phyloP scores from a whole-genome alignment of 257 asterid genomes.

The Ajuga chamaepitys region DNA sequence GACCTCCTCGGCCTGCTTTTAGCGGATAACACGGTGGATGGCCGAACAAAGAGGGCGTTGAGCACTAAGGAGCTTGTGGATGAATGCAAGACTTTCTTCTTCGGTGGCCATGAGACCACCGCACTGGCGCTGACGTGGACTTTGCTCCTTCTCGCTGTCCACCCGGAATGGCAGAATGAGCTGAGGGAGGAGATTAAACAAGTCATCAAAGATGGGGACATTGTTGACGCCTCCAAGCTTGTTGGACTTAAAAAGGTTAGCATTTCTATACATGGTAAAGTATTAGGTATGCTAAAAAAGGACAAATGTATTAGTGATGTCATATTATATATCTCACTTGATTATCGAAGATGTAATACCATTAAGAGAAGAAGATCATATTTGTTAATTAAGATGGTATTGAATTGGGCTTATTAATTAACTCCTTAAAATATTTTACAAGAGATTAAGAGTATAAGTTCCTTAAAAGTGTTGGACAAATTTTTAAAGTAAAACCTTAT shows the following conservation, averaged over 20 bases:
- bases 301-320: too few species aligned
- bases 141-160: constrained; percentile 50
- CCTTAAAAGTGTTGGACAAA: too few species aligned
- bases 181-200: constrained; percentile 60
- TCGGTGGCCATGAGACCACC: constrained; percentile 87
- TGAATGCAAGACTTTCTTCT: constrained; percentile 91
- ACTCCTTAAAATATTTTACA: too few species aligned
- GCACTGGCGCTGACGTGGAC: constrained; percentile 86
- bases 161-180: constrained; percentile 62
- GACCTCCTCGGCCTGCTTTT: constrained; percentile 64
- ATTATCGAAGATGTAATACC: too few species aligned
- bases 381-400: too few species aligned
- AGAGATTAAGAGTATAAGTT: too few species aligned
- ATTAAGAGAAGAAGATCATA: too few species aligned
- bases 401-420: too few species aligned
- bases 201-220: constrained; percentile 44
- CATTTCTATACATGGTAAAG: too few species aligned
- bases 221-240: constrained; percentile 46
- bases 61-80: constrained; percentile 64
- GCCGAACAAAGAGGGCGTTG: constrained; percentile 32
- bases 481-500: too few species aligned
- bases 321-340: too few species aligned
- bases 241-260: constrained; percentile 65
- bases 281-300: too few species aligned
- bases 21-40: constrained; percentile 30